Evolutionary conservation across 768 basidiomycete species (phyloP).

Genomic region (Mycena galericulata): DNA sequence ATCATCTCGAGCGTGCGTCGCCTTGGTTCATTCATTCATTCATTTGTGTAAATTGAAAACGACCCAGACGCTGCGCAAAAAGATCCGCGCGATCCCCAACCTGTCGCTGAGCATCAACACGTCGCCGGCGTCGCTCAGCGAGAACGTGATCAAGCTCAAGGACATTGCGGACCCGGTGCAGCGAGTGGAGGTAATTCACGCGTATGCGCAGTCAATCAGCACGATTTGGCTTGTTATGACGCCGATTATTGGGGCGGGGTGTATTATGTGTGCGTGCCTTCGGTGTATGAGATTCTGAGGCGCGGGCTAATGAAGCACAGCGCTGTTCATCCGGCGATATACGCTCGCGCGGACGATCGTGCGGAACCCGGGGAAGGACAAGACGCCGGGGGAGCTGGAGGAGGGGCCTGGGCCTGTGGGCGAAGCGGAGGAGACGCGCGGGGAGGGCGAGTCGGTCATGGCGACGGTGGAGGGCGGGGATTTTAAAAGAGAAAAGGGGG

Average conservation of each 20-base stretch:
- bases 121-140: constrained; percentile 55
- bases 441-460: not conserved
- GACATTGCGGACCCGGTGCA: constrained; percentile 61
- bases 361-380: constrained; percentile 42
- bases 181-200: constrained; percentile 65
- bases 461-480: not conserved
- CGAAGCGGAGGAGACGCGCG: not conserved
- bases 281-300: constrained; percentile 3
- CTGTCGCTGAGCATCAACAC: constrained; percentile 50
- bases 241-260: constrained; percentile 61
- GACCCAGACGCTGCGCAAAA: constrained; percentile 50
- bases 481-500: not conserved
- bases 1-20: constrained; percentile 70
- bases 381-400: constrained; percentile 35
- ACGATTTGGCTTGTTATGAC: constrained; percentile 75
- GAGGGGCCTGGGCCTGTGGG: constrained; percentile 20
- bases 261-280: constrained; percentile 48
- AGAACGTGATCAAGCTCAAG: constrained; percentile 59
- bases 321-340: constrained; percentile 70
- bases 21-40: constrained; percentile 5
- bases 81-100: constrained; percentile 53
- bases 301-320: constrained; percentile 42
- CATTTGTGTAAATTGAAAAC: too few relatives aligned
- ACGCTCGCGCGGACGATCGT: constrained; percentile 65
- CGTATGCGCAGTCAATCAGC: constrained; percentile 72